These are phyloP conservation scores for Colletotrichum camelliae DNA, from an alignment of 2,329 filamentous ascomycete genomes.

Conservation along the genomic window DNA sequence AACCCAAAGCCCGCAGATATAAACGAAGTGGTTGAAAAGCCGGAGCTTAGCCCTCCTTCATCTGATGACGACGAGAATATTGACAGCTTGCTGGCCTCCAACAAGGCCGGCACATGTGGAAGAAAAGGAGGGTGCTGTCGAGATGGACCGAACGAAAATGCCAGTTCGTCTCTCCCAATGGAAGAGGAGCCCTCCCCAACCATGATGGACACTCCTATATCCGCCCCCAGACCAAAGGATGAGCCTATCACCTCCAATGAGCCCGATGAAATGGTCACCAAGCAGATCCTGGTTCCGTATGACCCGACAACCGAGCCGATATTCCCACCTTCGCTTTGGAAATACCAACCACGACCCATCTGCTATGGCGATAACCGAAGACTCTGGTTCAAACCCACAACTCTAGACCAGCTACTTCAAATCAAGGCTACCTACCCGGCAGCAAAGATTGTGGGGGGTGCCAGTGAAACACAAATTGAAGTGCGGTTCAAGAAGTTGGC, in stretches of 20 bases:
- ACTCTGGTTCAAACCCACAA: background rate
- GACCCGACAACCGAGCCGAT: background rate
- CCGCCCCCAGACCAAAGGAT: background rate
- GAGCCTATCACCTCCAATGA: background rate
- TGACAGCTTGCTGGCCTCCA: background rate
- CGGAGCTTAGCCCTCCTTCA: background rate
- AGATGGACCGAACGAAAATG: background rate
- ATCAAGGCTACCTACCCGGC: background rate
- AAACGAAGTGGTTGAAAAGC: background rate
- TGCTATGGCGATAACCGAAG: background rate
- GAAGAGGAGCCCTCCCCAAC: background rate
- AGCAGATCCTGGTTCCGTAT: background rate
- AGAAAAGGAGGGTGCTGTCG: background rate
- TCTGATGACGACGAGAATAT: background rate
- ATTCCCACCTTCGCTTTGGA: background rate
- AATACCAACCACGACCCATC: background rate
- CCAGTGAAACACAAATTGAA: background rate
- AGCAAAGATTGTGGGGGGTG: background rate
- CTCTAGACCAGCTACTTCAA: background rate
- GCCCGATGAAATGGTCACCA: background rate
- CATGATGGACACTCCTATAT: background rate
- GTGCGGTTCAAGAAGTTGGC: background rate
- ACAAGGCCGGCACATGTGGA: background rate
- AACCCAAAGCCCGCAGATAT: background rate
- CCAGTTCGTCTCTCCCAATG: background rate